These are phyloP conservation scores for Ichthyophthirius multifiliis DNA, from an alignment of 169 alveolate species.

Conservation along the genomic window DNA sequence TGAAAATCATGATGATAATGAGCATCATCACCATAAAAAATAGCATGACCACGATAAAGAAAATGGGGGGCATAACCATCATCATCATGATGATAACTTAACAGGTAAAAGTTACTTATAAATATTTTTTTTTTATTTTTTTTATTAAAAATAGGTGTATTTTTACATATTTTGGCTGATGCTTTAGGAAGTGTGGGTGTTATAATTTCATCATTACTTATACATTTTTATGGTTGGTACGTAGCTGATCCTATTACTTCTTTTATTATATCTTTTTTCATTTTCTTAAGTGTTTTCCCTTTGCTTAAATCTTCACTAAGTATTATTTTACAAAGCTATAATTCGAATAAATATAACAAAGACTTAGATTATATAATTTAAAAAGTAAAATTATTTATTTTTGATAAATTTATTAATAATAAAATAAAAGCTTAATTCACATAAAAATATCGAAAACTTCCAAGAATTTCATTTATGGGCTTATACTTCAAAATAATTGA, in stretches of 20 bases:
- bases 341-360: slow-evolving; percentile 20
- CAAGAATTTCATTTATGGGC: not conserved
- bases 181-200: slow-evolving; percentile 89
- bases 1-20: slow-evolving; percentile 4
- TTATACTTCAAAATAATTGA: not conserved
- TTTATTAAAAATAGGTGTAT: slow-evolving; percentile 65
- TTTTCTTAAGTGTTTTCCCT: slow-evolving; percentile 67
- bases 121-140: no score
- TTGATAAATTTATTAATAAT: no score
- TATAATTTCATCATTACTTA: slow-evolving; percentile 76
- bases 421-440: not conserved
- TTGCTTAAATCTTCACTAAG: slow-evolving; percentile 48
- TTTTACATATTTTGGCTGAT: slow-evolving; percentile 86
- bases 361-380: slow-evolving; percentile 25
- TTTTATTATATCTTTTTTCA: slow-evolving; percentile 74
- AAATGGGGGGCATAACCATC: slow-evolving; percentile 2
- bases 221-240: slow-evolving; percentile 66
- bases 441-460: not conserved
- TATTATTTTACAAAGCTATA: slow-evolving; percentile 43
- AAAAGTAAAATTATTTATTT: slow-evolving; percentile 5
- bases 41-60: slow-evolving; percentile 15
- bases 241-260: slow-evolving; percentile 87
- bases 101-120: slow-evolving; percentile 11
- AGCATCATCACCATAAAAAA: not conserved
- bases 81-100: slow-evolving; percentile 57